These are phyloP conservation scores for Murraya paniculata DNA, from an alignment of 345 rosid genomes.

Conservation along the genomic window DNA sequence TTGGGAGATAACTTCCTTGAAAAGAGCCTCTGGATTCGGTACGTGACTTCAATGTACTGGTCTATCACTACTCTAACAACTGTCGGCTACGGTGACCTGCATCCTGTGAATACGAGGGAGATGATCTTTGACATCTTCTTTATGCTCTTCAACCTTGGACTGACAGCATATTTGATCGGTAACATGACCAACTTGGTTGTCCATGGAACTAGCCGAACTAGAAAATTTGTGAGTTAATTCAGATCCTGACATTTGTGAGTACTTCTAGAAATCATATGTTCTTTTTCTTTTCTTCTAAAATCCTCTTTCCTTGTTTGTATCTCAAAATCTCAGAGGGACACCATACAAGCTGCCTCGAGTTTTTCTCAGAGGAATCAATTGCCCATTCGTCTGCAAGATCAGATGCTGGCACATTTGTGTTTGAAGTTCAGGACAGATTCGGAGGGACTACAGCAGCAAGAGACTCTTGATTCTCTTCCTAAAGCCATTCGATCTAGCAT, in stretches of 20 bases:
- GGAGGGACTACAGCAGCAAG: conserved; percentile 75
- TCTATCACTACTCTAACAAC: conserved; percentile 93
- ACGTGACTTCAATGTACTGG: conserved; percentile 93
- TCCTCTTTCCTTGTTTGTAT: not conserved
- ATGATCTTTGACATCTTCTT: conserved; percentile 88
- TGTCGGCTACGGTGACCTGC: conserved; percentile 93
- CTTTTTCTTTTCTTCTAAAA: not conserved
- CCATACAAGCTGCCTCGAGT: conserved; percentile 72
- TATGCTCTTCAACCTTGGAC: conserved; percentile 89
- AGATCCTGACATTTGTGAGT: conserved; percentile 1
- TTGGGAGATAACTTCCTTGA: conserved; percentile 40
- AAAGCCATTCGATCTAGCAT: conserved; percentile 76
- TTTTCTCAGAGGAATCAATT: conserved; percentile 63
- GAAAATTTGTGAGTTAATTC: conserved; percentile 70
- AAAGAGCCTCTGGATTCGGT: conserved; percentile 57
- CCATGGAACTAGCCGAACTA: conserved; percentile 90
- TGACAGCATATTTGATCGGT: conserved; percentile 90
- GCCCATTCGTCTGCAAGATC: conserved; percentile 64
- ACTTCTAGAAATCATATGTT: not conserved
- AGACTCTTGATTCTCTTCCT: conserved; percentile 72
- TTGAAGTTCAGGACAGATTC: conserved; percentile 72
- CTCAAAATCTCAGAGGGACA: conserved; percentile 46
- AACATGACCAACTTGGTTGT: conserved; percentile 98
- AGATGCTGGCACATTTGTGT: conserved; percentile 76
- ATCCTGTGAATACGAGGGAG: conserved; percentile 80